Percentiles rank a stretch among this genome's conserved stretches.
phyloP scores from a whole-genome alignment of 305 asterid species.

The Solanum hybrid region DNA sequence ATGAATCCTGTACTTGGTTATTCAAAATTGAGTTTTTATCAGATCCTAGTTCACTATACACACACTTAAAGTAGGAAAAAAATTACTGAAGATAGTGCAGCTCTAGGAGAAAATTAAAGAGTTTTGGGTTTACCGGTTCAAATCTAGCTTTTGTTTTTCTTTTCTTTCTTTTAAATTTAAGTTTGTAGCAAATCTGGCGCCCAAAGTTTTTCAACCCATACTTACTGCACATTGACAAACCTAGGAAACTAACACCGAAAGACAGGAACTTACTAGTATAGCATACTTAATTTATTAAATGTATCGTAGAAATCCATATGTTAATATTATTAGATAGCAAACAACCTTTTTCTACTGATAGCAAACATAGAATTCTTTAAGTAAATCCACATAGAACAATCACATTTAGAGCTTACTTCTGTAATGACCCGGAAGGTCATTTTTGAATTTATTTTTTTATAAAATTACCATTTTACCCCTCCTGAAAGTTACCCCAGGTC shows the following conservation, averaged over 20 bases:
- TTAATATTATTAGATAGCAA: neutral
- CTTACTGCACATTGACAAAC: neutral
- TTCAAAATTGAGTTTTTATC: neutral
- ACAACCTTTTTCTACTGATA: neutral
- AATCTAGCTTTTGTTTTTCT: neutral
- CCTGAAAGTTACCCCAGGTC: neutral
- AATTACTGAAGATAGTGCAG: neutral
- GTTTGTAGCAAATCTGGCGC: neutral
- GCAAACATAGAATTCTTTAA: neutral
- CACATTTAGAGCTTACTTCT: neutral
- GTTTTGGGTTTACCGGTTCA: neutral
- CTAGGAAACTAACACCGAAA: neutral
- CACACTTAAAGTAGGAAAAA: neutral
- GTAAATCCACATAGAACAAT: neutral
- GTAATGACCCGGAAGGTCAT: neutral
- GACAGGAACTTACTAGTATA: neutral
- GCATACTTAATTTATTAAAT: neutral
- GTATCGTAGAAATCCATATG: neutral
- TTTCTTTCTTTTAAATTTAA: neutral
- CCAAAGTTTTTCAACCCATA: neutral
- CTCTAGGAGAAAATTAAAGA: neutral
- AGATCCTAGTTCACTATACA: neutral
- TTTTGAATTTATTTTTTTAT: too few species aligned
- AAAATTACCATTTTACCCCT: neutral
- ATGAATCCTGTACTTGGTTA: neutral